Evolutionary conservation across 1,284 basidiomycete genomes (phyloP).

Genomic region (Anthracocystis panici-leucophaei): DNA sequence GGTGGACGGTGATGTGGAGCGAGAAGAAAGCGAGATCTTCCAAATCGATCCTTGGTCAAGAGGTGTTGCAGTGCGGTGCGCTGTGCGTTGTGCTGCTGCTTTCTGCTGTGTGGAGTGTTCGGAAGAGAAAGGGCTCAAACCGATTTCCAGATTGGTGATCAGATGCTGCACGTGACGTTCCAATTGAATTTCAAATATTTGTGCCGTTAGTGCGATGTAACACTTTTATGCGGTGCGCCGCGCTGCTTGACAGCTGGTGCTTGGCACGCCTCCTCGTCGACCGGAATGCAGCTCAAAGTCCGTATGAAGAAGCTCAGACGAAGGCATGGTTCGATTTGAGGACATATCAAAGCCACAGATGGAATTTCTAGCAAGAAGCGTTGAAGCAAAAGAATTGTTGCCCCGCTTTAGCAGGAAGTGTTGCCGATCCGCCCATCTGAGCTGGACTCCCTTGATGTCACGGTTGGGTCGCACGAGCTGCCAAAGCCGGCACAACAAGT

Average conservation of each 20-base stretch:
- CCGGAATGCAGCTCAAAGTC: slow-evolving; percentile 1
- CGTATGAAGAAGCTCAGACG: no score
- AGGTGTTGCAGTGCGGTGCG: no score
- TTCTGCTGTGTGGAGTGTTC: slow-evolving; percentile 1
- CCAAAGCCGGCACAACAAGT: no score
- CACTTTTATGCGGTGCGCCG: neutral
- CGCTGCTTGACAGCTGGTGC: slow-evolving; percentile 4
- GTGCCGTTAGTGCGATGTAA: neutral
- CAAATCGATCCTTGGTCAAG: no score
- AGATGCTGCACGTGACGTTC: slow-evolving; percentile 1
- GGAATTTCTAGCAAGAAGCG: no score
- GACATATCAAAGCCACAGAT: no score
- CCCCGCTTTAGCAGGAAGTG: no score
- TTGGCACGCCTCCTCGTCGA: neutral
- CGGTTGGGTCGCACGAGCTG: no score
- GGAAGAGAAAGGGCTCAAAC: slow-evolving; percentile 7
- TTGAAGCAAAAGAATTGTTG: no score
- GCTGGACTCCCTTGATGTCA: no score
- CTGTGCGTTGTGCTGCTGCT: neutral
- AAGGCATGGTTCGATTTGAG: no score
- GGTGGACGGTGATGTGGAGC: neutral
- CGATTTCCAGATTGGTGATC: slow-evolving; percentile 6
- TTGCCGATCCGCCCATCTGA: no score
- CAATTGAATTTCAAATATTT: neutral
- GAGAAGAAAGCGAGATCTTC: neutral